These are phyloP conservation scores for Vigna mungo DNA, from an alignment of 306 rosid species.

Conservation along the genomic window DNA sequence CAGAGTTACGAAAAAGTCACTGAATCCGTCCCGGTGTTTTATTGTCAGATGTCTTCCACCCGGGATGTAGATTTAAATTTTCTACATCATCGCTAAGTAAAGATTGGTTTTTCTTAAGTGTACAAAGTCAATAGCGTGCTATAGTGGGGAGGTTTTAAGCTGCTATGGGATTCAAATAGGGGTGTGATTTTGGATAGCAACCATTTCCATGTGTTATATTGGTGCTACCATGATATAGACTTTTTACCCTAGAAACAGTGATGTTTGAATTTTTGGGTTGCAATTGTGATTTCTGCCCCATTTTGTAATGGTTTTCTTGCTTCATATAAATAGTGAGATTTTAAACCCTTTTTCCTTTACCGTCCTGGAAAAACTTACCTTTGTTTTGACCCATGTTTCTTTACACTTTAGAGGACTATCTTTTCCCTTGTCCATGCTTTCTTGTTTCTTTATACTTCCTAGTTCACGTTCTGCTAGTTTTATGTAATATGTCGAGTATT, in stretches of 20 bases:
- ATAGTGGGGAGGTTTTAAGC: not conserved
- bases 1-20: too few relatives aligned
- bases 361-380: not conserved
- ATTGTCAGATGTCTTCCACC: not conserved
- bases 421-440: not conserved
- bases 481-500: not conserved
- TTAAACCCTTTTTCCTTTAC: not conserved
- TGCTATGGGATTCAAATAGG: not conserved
- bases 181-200: not conserved
- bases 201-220: not conserved
- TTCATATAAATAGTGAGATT: not conserved
- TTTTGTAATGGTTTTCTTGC: not conserved
- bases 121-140: not conserved
- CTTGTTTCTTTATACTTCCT: not conserved
- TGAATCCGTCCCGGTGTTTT: not conserved
- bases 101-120: constrained; percentile 8
- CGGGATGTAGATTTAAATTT: not conserved
- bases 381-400: not conserved
- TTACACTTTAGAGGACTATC: not conserved
- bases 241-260: not conserved
- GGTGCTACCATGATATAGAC: not conserved
- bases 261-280: not conserved
- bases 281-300: not conserved
- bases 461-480: not conserved
- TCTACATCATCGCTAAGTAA: not conserved